phyloP scores from a whole-genome alignment of 164 flowering plant species.

The grape (Vitis vinifera) region ASM3070453v1 NC_081812.1:9331001-9331500 shows the following conservation, averaged over 20 bases:
- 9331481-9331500: slow-evolving; percentile 94
- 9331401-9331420: slow-evolving; percentile 89
- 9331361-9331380: background rate
- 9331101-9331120: slow-evolving; percentile 60
- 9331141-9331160: slow-evolving; percentile 92
- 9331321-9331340: background rate
- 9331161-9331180: slow-evolving; percentile 97
- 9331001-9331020: too few relatives aligned
- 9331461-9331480: slow-evolving; percentile 97
- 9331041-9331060: too few relatives aligned
- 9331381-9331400: slow-evolving; percentile 37
- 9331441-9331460: slow-evolving; percentile 94
- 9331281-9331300: slow-evolving; percentile 17
- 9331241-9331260: slow-evolving; percentile 94
- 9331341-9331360: background rate
- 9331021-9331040: too few relatives aligned
- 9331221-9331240: slow-evolving; percentile 84
- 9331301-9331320: background rate
- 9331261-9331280: slow-evolving; percentile 89
- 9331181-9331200: slow-evolving; percentile 91
- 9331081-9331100: background rate
- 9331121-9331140: slow-evolving; percentile 87
- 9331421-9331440: slow-evolving; percentile 94
- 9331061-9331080: background rate
- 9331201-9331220: slow-evolving; percentile 73